These are phyloP conservation scores for Coniochaeta prunicola DNA, from an alignment of 2,329 filamentous ascomycete genomes.

Conservation along the genomic window DNA sequence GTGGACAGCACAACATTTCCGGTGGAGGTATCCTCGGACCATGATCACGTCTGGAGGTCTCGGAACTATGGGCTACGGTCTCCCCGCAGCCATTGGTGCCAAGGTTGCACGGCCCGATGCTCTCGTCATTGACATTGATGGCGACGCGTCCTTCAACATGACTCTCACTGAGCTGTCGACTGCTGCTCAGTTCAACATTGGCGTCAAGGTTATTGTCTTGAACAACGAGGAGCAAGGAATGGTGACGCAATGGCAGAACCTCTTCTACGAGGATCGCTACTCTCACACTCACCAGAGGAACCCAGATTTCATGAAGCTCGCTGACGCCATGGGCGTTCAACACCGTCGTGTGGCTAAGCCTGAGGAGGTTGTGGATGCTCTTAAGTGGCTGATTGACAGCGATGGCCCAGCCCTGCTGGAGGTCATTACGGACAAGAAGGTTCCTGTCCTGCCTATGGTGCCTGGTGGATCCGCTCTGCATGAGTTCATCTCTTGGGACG, in stretches of 20 bases:
- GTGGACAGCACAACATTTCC: constrained; percentile 97
- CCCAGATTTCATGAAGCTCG: constrained; percentile 91
- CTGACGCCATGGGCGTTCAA: constrained; percentile 85
- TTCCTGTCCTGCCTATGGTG: constrained; percentile 97
- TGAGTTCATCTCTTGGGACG: constrained; percentile 87
- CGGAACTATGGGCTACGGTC: constrained; percentile 91
- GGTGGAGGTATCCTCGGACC: constrained; percentile 83
- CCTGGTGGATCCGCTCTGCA: constrained; percentile 80
- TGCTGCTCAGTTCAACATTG: constrained; percentile 92
- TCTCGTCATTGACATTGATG: constrained; percentile 91
- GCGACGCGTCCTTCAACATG: constrained; percentile 99
- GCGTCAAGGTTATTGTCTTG: constrained; percentile 86
- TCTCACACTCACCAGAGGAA: constrained; percentile 91
- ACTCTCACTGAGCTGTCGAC: constrained; percentile 92
- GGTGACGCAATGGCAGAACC: constrained; percentile 97
- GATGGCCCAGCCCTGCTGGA: constrained; percentile 92
- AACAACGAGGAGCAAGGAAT: constrained; percentile 99
- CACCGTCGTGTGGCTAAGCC: constrained; percentile 65
- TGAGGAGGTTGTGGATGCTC: constrained; percentile 66
- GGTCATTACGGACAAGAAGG: constrained; percentile 84
- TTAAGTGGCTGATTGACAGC: constrained; percentile 82
- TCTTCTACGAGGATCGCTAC: constrained; percentile 93
- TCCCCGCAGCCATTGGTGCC: constrained; percentile 90
- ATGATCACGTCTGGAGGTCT: constrained; percentile 97
- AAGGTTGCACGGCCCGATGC: constrained; percentile 75